Base-by-base conservation (phyloP, 2,329 filamentous ascomycete genomes). In the Rutstroemia sp. region DNA sequence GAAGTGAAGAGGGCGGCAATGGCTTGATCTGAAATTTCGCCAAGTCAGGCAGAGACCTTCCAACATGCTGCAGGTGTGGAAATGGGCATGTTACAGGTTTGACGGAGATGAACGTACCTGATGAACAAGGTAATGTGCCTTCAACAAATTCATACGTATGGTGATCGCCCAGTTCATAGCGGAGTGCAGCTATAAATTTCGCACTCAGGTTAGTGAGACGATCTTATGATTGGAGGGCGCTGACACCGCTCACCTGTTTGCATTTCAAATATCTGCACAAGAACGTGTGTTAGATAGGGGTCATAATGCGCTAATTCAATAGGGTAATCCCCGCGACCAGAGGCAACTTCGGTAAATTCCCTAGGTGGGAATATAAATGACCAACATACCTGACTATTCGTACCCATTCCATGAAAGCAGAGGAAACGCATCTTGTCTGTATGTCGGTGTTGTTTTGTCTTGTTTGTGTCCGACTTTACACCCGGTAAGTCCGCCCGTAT, bases 121-220 rank as follows among this genome's bases (percentile, higher is more conserved):
- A 44, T n/a, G 47, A 38, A 18, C 21, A 48, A 16, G 57, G 51
- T 18, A 59, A 7, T 1, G 49, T 52, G 37, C 57, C 59, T 52
- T 61, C 59, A 8, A 59, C 50, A 21, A 61, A 61, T 23, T 61
- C 57, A 34, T 46, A 61, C 2, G 54, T 57, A 25, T 61, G 59
- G 8, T 61, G 50, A 19, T 54, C 52, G 3, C 48, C 57, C 1
- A 61, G 42, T 21, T 59, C 57, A 49, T 54, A 57, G 16, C 59
- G 57, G 14, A 61, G 23, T 18, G 59, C 50, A 25, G 59, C 59
- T 61, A 37, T 44, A 21, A 19, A 44, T 18, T 44, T 18, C 27
- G 8, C 27, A 18, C 8, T 16, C 18, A 38, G 16, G 2, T 39
- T 37, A 39, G 25, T 50, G 34, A 37, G 14, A 21, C 8, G 39